Evolutionary conservation across 805 yeast species (phyloP).

Genomic region (Sugiyamaella lignohabitans): DNA sequence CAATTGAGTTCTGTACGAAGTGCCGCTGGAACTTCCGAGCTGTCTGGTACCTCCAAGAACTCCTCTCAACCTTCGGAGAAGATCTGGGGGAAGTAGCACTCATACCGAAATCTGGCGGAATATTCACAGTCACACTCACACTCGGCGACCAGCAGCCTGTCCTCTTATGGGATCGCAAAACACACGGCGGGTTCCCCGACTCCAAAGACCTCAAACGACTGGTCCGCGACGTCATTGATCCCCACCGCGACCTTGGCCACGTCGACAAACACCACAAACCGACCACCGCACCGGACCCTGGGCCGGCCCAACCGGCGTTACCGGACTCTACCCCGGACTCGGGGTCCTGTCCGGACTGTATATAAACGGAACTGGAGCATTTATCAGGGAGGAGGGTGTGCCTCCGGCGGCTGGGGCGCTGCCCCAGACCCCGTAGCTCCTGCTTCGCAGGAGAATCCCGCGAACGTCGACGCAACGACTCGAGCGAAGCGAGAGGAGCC

Average conservation of each 20-base stretch:
- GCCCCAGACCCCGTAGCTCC: too few species aligned
- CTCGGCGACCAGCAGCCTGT: conserved; percentile 30
- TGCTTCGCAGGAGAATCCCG: too few species aligned
- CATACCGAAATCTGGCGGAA: conserved; percentile 45
- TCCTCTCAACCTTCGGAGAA: conserved; percentile 70
- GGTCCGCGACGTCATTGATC: conserved; percentile 54
- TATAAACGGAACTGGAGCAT: too few species aligned
- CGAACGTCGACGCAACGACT: too few species aligned
- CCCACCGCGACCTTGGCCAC: conserved; percentile 54
- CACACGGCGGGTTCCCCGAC: conserved; percentile 77
- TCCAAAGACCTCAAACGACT: conserved; percentile 67
- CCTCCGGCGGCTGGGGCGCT: too few species aligned
- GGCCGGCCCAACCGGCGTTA: too few species aligned
- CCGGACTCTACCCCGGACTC: too few species aligned
- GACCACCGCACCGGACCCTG: too few species aligned
- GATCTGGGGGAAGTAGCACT: conserved; percentile 49
- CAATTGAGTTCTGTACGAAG: conserved; percentile 68
- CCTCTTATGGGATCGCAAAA: conserved; percentile 54
- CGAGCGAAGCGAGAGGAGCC: too few species aligned
- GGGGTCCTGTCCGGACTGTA: too few species aligned
- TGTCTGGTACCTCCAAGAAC: conserved; percentile 80
- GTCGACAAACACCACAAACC: conserved; percentile 39
- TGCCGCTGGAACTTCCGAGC: conserved; percentile 90
- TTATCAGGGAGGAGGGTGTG: too few species aligned
- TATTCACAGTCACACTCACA: conserved; percentile 53